Evolutionary conservation across 2,329 filamentous ascomycete species (phyloP), one percentile per base, ranked within the genome.

Genomic region (Claviceps sorghi): DNA sequence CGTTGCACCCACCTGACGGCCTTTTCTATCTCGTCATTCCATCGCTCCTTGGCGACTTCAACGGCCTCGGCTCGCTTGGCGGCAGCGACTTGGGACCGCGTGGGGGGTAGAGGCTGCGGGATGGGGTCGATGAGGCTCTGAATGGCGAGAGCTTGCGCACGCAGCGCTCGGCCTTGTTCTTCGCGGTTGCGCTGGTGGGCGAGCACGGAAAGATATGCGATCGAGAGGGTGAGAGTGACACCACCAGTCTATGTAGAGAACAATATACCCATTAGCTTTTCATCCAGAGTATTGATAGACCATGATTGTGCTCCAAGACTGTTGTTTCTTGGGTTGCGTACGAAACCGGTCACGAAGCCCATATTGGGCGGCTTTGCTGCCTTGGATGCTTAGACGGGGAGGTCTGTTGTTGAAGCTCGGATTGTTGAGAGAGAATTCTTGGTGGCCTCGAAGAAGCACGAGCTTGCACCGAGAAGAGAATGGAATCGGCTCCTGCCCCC

Each of bases 281-380:
- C 47, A 38, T 29, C 19, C 44, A 30, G 15, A 48, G 22, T 3
- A 21, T 47, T 3, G 26, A 48, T 2, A n/a, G 9, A 3, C 4
- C 43, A 45, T n/a, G 43, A 30, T 3, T 22, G 19, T 26, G 19
- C 8, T 50, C 17, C 13, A 50, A 32, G 15, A 6, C 6, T 17
- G 22, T 26, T 29, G 26, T 3, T 17, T 38, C 17, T 6, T 26
- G 42, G 13, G 9, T 9, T 50, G 41, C 49, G 8, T 76, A 89
- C 86, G 66, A 89, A 86, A 60, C 86, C 85, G 43, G 80, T 76
- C 58, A 79, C 76, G 73, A 88, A 87, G 63, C 84, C 83, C 84
- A 88, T 88, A 59, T 54, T 69, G 22, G 48, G 26, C 36, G 38
- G 10, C 11, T 38, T 21, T 13, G 22, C 13, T 44, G 21, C 21